Conservation (phyloP, 1,284 basidiomycete species). For the Cystobasidium slooffiae region DNA sequence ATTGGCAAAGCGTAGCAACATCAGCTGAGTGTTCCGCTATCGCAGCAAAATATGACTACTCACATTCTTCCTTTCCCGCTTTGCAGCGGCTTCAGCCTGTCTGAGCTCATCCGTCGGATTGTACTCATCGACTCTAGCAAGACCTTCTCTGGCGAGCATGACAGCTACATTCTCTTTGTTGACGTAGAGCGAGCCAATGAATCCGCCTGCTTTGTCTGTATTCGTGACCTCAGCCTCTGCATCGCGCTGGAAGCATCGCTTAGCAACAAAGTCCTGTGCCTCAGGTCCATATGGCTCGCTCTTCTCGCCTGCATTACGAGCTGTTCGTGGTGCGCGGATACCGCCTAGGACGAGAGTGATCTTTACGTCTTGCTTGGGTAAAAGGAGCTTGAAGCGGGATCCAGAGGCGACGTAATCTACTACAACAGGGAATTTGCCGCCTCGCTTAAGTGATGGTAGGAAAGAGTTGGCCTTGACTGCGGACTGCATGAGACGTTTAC, state of each 20-base stretch:
- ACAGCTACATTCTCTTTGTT: slow-evolving; percentile 86
- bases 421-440: slow-evolving; percentile 77
- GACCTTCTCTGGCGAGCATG: slow-evolving; percentile 78
- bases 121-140: slow-evolving; percentile 78
- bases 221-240: slow-evolving; percentile 89
- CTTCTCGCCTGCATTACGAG: slow-evolving; percentile 74
- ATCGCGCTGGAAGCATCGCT: slow-evolving; percentile 88
- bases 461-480: slow-evolving; percentile 71
- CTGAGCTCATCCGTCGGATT: slow-evolving; percentile 77
- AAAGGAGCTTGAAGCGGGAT: slow-evolving; percentile 81
- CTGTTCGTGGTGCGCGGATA: slow-evolving; percentile 58
- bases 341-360: slow-evolving; percentile 80
- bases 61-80: slow-evolving; percentile 72
- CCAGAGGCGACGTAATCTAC: slow-evolving; percentile 94
- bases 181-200: slow-evolving; percentile 84
- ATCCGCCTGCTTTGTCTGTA: slow-evolving; percentile 92
- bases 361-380: slow-evolving; percentile 86
- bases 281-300: slow-evolving; percentile 86
- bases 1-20: not conserved
- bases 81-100: slow-evolving; percentile 70
- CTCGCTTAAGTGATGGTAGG: slow-evolving; percentile 87
- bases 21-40: not conserved
- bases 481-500: slow-evolving; percentile 60
- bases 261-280: slow-evolving; percentile 77
- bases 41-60: slow-evolving; percentile 53